Conservation (phyloP, 192 early-diverging fungal species). For the Physocladia obscura region DNA sequence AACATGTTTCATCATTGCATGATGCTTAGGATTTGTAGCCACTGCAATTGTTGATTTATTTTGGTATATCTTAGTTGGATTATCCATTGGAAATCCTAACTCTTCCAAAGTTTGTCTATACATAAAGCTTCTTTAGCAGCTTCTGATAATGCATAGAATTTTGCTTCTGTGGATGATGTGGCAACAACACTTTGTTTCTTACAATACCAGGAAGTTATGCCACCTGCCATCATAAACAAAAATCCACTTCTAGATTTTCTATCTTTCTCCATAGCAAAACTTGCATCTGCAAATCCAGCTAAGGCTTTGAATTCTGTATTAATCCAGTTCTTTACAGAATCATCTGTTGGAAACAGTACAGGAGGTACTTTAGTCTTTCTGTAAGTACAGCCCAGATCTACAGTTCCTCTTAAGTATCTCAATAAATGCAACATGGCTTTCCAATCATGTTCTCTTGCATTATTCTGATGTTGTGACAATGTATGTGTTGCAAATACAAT, state of each 20-base stretch:
- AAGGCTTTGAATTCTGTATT: not conserved
- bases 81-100: no score
- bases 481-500: no score
- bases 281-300: not conserved
- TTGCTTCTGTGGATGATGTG: conserved; percentile 29
- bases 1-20: no score
- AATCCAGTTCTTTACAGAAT: not conserved
- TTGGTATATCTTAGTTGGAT: no score
- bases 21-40: no score
- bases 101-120: no score
- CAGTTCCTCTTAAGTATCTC: conserved; percentile 13
- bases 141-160: no score
- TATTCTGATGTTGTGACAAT: not conserved
- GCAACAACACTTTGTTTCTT: conserved; percentile 29
- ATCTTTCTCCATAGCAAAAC: not conserved
- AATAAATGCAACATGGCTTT: conserved; percentile 1
- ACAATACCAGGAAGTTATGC: not conserved
- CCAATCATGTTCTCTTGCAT: not conserved
- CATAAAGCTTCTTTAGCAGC: no score
- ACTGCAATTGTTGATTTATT: no score
- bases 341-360: not conserved
- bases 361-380: not conserved
- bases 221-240: not conserved
- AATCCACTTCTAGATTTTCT: not conserved
- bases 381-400: not conserved